Evolutionary conservation across 2,329 filamentous ascomycete genomes (phyloP).

Genomic region (Nectriaceae sp.): DNA sequence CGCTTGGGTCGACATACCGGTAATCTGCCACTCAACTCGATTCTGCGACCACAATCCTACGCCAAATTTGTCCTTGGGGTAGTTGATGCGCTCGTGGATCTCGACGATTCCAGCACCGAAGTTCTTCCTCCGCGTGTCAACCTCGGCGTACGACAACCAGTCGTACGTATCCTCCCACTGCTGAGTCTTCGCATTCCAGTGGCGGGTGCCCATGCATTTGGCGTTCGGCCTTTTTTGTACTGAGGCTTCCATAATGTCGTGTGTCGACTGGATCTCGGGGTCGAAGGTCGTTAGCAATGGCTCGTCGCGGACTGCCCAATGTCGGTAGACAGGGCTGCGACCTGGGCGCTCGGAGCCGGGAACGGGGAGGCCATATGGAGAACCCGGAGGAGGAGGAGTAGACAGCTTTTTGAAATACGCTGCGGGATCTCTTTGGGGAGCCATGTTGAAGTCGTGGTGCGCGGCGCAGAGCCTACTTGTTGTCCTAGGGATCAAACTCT

Average conservation of each 20-base stretch:
- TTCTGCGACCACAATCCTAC: conserved; percentile 88
- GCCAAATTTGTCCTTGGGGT: conserved; percentile 64
- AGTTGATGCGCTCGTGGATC: conserved; percentile 72
- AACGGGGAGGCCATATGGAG: conserved; percentile 76
- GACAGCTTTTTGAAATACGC: conserved; percentile 56
- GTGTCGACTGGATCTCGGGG: conserved; percentile 68
- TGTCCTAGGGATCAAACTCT: no score
- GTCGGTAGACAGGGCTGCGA: conserved; percentile 77
- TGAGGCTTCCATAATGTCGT: conserved; percentile 78
- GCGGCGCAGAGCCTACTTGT: no score
- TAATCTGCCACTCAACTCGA: conserved; percentile 84
- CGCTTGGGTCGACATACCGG: conserved; percentile 48
- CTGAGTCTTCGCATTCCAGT: conserved; percentile 75
- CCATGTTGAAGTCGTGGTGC: conserved; percentile 25
- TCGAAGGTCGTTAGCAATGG: conserved; percentile 72
- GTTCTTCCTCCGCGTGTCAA: conserved; percentile 78
- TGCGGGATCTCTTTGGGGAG: conserved; percentile 33
- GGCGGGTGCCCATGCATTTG: conserved; percentile 77
- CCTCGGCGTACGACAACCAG: conserved; percentile 81
- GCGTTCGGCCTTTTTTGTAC: conserved; percentile 64
- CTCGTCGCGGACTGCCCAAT: conserved; percentile 75
- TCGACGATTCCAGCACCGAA: conserved; percentile 85
- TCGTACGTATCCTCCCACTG: conserved; percentile 73
- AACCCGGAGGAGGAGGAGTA: conserved; percentile 68
- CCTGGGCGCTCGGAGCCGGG: conserved; percentile 74